Percentiles rank a stretch among this genome's conserved stretches.
Evolutionary conservation across 306 rosid genomes (phyloP).

Genomic region (Malus orientalis): DNA sequence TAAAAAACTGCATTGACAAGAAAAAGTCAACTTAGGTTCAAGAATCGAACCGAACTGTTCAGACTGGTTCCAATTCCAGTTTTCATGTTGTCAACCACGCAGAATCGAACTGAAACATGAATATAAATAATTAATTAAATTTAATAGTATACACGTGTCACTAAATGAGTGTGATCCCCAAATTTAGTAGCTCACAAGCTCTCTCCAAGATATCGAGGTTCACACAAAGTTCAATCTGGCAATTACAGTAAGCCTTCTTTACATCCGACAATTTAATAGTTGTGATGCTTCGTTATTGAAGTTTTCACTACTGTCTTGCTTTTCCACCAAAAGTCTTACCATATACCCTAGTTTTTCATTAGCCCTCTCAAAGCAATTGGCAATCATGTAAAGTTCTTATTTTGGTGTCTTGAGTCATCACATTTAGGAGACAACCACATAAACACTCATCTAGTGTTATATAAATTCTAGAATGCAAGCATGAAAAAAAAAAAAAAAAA

Average conservation of each 20-base stretch:
- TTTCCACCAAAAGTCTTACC: constrained; percentile 39
- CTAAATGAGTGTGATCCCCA: constrained; percentile 33
- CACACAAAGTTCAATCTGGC: constrained; percentile 71
- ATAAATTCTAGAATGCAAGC: constrained; percentile 32
- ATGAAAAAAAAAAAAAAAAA: no score
- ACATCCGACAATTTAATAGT: constrained; percentile 29
- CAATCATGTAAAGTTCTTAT: constrained; percentile 41
- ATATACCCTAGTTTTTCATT: constrained; percentile 54
- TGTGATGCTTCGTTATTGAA: constrained; percentile 50
- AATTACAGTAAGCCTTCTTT: constrained; percentile 54
- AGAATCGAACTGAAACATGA: no score
- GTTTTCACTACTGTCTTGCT: constrained; percentile 26
- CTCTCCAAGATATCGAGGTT: constrained; percentile 36
- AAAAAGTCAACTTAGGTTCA: no score
- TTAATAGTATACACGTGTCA: no score
- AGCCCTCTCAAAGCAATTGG: constrained; percentile 48
- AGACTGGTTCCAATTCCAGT: rapidly evolving
- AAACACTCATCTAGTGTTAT: constrained; percentile 42
- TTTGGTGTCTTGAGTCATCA: constrained; percentile 59
- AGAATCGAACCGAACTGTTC: no score
- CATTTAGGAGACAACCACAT: constrained; percentile 81
- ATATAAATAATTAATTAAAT: no score
- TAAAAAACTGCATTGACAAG: no score
- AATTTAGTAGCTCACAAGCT: constrained; percentile 49
- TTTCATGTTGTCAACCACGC: no score